Conservation (phyloP, 2,329 filamentous ascomycete genomes). For the Rutstroemia sp. region DNA sequence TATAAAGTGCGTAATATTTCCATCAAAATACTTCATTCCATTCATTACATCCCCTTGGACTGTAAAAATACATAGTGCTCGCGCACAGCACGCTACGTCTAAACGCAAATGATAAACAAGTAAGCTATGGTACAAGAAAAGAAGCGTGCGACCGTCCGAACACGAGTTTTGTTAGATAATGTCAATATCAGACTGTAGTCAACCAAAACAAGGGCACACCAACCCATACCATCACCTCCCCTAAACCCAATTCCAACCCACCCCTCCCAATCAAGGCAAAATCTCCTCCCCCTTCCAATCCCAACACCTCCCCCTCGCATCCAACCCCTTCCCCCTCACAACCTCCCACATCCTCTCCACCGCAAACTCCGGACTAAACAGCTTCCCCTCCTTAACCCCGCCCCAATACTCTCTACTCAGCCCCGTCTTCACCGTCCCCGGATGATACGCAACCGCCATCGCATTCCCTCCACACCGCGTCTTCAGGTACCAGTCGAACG, state of each 20-base stretch:
- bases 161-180: too few species aligned
- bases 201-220: background rate
- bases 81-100: too few species aligned
- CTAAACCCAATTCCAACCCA: too few species aligned
- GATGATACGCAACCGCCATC: conserved; percentile 65
- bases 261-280: conserved; percentile 37
- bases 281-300: conserved; percentile 63
- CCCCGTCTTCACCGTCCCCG: conserved; percentile 72
- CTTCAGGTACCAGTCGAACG: conserved; percentile 60
- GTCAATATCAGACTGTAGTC: background rate
- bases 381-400: conserved; percentile 49
- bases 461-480: conserved; percentile 52
- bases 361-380: conserved; percentile 61
- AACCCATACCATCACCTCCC: background rate
- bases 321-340: conserved; percentile 38
- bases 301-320: conserved; percentile 57
- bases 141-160: too few species aligned
- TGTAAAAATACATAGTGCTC: too few species aligned
- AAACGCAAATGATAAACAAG: too few species aligned
- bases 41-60: too few species aligned
- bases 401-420: conserved; percentile 68
- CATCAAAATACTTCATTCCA: too few species aligned
- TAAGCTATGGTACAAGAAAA: too few species aligned
- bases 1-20: too few species aligned
- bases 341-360: conserved; percentile 58